Evolutionary conservation across 2,329 filamentous ascomycete genomes (phyloP).

Genomic region (Plenodomus tracheiphilus): DNA sequence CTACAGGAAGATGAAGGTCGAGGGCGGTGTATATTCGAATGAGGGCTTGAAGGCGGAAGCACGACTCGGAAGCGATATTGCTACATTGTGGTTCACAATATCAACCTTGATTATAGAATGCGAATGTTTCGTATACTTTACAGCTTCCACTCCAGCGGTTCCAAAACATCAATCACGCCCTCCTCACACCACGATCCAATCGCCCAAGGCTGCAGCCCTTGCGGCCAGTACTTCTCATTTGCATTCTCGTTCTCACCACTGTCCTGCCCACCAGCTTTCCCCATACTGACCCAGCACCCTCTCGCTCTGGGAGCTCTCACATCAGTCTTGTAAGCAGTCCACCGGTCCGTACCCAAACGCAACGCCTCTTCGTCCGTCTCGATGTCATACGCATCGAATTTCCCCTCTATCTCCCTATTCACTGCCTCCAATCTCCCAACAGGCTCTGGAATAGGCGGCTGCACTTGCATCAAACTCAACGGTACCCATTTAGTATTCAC

Average conservation of each 20-base stretch:
- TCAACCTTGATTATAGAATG: not conserved
- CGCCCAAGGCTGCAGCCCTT: constrained; percentile 22
- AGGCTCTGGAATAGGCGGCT: constrained; percentile 28
- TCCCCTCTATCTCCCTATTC: constrained; percentile 7
- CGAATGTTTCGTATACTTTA: constrained; percentile 5
- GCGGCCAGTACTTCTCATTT: constrained; percentile 25
- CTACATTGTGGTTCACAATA: too few relatives aligned
- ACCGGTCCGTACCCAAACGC: constrained; percentile 27
- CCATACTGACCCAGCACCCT: constrained; percentile 29
- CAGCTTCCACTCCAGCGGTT: constrained; percentile 32
- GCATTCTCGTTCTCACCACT: constrained; percentile 1
- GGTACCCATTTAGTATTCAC: constrained; percentile 29
- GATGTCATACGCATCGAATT: constrained; percentile 27
- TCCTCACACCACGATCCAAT: constrained; percentile 38
- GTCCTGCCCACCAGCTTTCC: not conserved
- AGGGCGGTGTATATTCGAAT: too few relatives aligned
- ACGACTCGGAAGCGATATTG: too few relatives aligned
- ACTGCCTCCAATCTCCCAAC: constrained; percentile 12
- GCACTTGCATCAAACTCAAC: constrained; percentile 21
- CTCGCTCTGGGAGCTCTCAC: constrained; percentile 23
- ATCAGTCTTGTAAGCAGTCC: constrained; percentile 26
- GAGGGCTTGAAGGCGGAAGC: too few relatives aligned
- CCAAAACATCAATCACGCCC: constrained; percentile 23
- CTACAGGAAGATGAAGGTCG: too few relatives aligned
- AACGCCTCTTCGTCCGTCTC: constrained; percentile 23